Base-by-base conservation (phyloP, 306 rosid genomes). In the Calophaca sinica region DNA sequence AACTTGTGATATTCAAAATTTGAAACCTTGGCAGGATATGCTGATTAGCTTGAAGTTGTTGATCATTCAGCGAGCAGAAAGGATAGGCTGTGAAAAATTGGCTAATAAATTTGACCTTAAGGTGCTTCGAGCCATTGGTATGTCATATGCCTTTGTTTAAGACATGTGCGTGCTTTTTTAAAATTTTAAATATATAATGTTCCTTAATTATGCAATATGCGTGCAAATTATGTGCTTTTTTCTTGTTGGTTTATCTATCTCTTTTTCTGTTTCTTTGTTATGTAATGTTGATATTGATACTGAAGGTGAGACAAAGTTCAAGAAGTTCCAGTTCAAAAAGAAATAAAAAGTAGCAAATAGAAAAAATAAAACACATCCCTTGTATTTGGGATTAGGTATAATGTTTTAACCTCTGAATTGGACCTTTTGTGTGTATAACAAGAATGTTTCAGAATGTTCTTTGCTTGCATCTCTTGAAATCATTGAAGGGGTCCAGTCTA, bases 41-140 rank as follows among this genome's bases (percentile, higher is more conserved):
- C 57, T 94, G 63, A 80, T 88, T 80, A 82, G 87, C 84, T 72
- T 94, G 75, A 94, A 94, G 78, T 31, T 68, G 76, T 49, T 87
- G 82, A 81, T 89, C 53, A 78, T 83, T 55, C 85, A 79, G 46
- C 93, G 90, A 55, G 88, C 94, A 68, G 88, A 81, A 82, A 63
- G 15, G 55, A 72, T 81, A 60, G 94, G 93, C 57, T 66, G 71
- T 68, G 78, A 60, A 7, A 77, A 75, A 54, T 84, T 91, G 38
- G 90, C 88, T 2, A 11, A 81, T 33, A 88, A 82, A 67, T 94
- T 91, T 68, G 85, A 88, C 75, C 80, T 91, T 62, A 89, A 85
- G 78, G 79, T 80, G 72, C 82, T 93, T 81, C 90, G 94, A 62
- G 91, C 96, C 54, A 79, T 93, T 67, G 98, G 98, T 88, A 87